Evolutionary conservation across 257 asterid genomes (phyloP), one percentile per base, ranked within the genome.

Genomic region (Capsicum chinense): DNA sequence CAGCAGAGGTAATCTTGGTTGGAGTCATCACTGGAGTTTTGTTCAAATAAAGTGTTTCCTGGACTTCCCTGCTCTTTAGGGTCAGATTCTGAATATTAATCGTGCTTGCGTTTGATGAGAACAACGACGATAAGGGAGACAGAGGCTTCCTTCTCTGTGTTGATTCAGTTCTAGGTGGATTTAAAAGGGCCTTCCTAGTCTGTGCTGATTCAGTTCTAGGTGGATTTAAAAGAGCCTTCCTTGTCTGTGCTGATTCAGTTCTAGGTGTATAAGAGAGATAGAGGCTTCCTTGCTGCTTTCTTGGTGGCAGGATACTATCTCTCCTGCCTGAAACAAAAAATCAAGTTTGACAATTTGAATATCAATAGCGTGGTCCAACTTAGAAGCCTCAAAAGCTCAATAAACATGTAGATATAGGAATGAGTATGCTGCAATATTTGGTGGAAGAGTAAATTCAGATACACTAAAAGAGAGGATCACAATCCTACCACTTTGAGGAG

Each of bases 41-140:
- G 80, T 48, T 37, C 62, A 33, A 48, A 56, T 57, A 48, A 4
- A 62, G 82, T 44, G 84, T 37, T 37, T 91, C 90, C 69, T 59
- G 78, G 82, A 50, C 70, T 76, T 81, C 93, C 19, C 33, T 86
- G 57, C 37, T 87, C 48, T 59, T 85, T 50, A 54, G 42, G 21
- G 82, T 89, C 79, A 84, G 87, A 52, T 86, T 92, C 85, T 86
- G 90, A 37, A 86, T 81, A 85, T 88, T 88, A 80, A 54, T 78
- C 33, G 92, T 86, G 87, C 87, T 83, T 50, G 87, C 88, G 48
- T 89, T 90, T 88, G 90, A 88, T 59, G 98, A 83, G 21, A 87
- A 82, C 57, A 88, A 78, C 9, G 90, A 63, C 9, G 88, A 92
- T 63, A 96, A 16, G 60, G 98, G 98, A 50, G 97, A 96, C 80